Percentiles rank a stretch among this genome's conserved stretches.
These are phyloP conservation scores for Cryptosporidium parvum DNA, from an alignment of 169 alveolate genomes.

Conservation along the genomic window DNA sequence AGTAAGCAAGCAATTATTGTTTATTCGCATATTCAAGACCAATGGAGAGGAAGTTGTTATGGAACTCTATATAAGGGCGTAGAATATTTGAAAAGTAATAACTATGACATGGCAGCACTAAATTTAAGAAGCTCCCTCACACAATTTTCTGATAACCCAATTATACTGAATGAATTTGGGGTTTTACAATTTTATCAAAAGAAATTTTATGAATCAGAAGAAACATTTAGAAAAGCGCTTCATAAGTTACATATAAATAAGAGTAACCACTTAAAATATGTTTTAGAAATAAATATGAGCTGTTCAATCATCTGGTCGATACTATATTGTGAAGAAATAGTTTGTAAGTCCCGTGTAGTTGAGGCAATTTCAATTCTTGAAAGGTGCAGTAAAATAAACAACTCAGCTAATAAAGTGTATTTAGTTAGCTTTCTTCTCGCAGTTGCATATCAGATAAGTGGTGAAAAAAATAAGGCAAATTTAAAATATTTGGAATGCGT, in stretches of 20 bases:
- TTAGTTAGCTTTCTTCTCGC: conserved; percentile 15
- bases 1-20: conserved; percentile 41
- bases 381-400: not conserved
- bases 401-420: not conserved
- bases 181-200: conserved; percentile 44
- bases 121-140: conserved; percentile 14
- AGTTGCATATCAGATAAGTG: conserved; percentile 25
- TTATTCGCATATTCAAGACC: conserved; percentile 36
- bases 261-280: conserved; percentile 1
- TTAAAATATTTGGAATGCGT: conserved; percentile 25
- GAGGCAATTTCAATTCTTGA: conserved; percentile 41
- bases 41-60: conserved; percentile 64
- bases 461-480: conserved; percentile 23
- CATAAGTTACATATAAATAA: not conserved
- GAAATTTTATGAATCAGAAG: conserved; percentile 3
- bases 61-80: conserved; percentile 54
- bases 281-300: conserved; percentile 32
- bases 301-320: conserved; percentile 56
- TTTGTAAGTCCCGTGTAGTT: not conserved
- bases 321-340: conserved; percentile 4
- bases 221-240: conserved; percentile 39
- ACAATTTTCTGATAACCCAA: conserved; percentile 21
- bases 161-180: conserved; percentile 52
- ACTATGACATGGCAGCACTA: conserved; percentile 18
- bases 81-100: conserved; percentile 41